Evolutionary conservation across 306 rosid genomes (phyloP).

Genomic region (Lathyrus oleraceus): DNA sequence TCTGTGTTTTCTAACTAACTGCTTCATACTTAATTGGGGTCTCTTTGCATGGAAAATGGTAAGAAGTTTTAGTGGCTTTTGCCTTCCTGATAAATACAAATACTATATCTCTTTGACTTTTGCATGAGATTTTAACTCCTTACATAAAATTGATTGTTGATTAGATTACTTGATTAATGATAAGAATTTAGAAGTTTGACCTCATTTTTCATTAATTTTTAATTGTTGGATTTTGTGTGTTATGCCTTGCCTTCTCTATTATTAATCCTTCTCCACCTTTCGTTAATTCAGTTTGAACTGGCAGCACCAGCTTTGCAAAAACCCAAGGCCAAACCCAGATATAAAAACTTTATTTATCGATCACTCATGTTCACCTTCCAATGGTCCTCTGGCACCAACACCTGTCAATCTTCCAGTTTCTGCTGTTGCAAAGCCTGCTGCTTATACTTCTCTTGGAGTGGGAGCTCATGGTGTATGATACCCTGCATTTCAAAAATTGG

Average conservation of each 20-base stretch:
- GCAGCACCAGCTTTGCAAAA: slow-evolving; percentile 94
- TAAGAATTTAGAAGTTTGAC: slow-evolving; percentile 11
- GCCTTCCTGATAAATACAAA: neutral
- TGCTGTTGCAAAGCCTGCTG: slow-evolving; percentile 77
- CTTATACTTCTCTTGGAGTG: slow-evolving; percentile 69
- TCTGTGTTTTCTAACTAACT: neutral
- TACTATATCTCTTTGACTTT: slow-evolving; percentile 20
- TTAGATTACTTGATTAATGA: slow-evolving; percentile 16
- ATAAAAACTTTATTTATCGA: slow-evolving; percentile 81
- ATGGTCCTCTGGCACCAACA: slow-evolving; percentile 71
- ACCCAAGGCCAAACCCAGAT: slow-evolving; percentile 76
- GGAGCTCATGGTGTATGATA: slow-evolving; percentile 79
- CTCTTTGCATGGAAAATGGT: slow-evolving; percentile 2
- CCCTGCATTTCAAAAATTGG: slow-evolving; percentile 42
- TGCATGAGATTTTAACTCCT: slow-evolving; percentile 10
- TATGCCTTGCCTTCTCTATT: slow-evolving; percentile 20
- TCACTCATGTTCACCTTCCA: slow-evolving; percentile 69
- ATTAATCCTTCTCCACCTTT: slow-evolving; percentile 26
- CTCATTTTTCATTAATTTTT: neutral
- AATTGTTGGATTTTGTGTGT: slow-evolving; percentile 7
- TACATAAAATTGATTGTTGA: neutral
- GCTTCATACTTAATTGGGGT: slow-evolving; percentile 17
- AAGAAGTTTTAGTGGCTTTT: slow-evolving; percentile 5
- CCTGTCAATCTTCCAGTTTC: slow-evolving; percentile 78
- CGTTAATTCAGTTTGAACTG: slow-evolving; percentile 77